phyloP scores from a whole-genome alignment of 2,329 filamentous ascomycete species.

The Phialemoniopsis sp. region DNA sequence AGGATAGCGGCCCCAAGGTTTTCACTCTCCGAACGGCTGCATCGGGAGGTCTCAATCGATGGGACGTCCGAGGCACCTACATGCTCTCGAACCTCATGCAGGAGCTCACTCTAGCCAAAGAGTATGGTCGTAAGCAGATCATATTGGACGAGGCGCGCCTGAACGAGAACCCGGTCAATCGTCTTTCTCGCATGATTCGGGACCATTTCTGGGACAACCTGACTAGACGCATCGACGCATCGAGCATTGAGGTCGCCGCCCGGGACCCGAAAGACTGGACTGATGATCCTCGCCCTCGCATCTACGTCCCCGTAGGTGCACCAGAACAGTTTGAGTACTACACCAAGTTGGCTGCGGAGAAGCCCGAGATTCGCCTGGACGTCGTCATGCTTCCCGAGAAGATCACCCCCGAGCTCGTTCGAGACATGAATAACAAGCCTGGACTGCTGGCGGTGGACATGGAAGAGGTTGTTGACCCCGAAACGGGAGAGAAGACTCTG shows the following conservation, averaged over 20 bases:
- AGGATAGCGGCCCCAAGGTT: conserved; percentile 90
- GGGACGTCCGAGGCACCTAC: conserved; percentile 92
- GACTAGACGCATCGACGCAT: conserved; percentile 85
- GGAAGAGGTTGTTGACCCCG: conserved; percentile 66
- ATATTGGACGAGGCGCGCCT: conserved; percentile 86
- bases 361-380: conserved; percentile 82
- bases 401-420: conserved; percentile 77
- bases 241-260: conserved; percentile 80
- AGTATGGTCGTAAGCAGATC: conserved; percentile 84
- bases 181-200: conserved; percentile 80
- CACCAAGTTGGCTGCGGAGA: conserved; percentile 68
- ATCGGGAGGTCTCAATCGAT: conserved; percentile 81
- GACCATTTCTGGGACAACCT: conserved; percentile 91
- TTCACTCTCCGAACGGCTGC: conserved; percentile 78
- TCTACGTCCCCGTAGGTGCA: conserved; percentile 82
- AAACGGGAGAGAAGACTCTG: conserved; percentile 66
- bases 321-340: conserved; percentile 92
- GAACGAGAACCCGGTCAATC: conserved; percentile 91
- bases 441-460: conserved; percentile 88
- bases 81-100: conserved; percentile 96
- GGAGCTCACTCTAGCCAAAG: conserved; percentile 87
- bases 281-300: conserved; percentile 78
- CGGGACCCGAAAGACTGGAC: conserved; percentile 96
- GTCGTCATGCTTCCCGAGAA: conserved; percentile 74
- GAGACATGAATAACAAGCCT: conserved; percentile 80